Evolutionary conservation across 2,329 filamentous ascomycete genomes (phyloP), one percentile per base, ranked within the genome.

Genomic region (Simplicillium aogashimaense): DNA sequence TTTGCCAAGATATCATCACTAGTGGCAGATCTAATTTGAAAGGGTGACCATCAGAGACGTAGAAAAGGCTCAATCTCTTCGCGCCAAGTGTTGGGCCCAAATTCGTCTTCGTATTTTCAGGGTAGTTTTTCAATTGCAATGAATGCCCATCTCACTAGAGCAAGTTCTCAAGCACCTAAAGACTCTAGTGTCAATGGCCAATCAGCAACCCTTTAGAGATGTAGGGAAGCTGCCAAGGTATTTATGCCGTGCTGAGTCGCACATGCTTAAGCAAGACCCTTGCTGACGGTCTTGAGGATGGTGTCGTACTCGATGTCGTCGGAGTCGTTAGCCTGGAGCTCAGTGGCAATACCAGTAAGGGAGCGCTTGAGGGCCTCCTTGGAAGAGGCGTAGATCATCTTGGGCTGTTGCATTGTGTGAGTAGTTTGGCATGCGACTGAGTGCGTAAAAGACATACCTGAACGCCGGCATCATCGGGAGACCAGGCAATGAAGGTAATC

Each of bases 321-420:
- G 51, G 68, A 65, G 63, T 90, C 85, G 70, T 89, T 89, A 69
- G 84, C 85, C 72, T 92, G 85, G 54, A 89, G 73, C 61, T 90
- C 85, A 53, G 71, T 67, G 45, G 81, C 82, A 53, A 90, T 68
- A 48, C 84, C 85, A 58, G 77, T 84, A 48, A 92, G 76, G 38
- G 83, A 65, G 63, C 81, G 81, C 76, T 88, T 90, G 52, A 92
- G 75, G 44, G 83, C 82, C 55, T 89, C 83, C 72, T 90, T 92
- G 65, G 86, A 92, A 39, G 86, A 85, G 54, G 85, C 83, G 73
- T 90, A 92, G 64, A 88, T 75, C 86, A 92, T 92, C 74, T 88
- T 88, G 65, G 82, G 74, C 85, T 88, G 51, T 43, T 14, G 25
- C 15, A 36, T 49, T 49, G 34, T 42, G 49, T 45, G 18, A 28